A percentile compares a stretch with the other conserved stretches of the same genome.
Conservation (phyloP, 2,329 filamentous ascomycete species). For the Trematosphaeria pertusa region DNA sequence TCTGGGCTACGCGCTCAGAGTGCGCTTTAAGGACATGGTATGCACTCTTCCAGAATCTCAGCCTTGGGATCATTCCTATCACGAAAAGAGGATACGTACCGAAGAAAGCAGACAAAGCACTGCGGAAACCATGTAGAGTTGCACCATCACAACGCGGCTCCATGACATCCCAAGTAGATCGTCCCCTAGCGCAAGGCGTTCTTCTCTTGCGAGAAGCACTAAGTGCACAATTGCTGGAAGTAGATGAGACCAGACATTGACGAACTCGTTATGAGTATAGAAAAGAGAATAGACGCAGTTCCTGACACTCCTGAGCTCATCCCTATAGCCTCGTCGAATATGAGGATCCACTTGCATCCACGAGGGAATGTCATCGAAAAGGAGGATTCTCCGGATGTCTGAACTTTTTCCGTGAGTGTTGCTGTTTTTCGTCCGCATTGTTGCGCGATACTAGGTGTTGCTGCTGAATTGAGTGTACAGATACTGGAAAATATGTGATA, state of each 20-base stretch:
- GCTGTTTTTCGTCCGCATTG: too few relatives aligned
- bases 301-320: neutral
- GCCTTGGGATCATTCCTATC: neutral
- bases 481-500: too few relatives aligned
- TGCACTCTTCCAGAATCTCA: neutral
- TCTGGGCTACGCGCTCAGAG: constrained; percentile 6
- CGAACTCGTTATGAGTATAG: constrained; percentile 8
- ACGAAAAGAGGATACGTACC: constrained; percentile 4
- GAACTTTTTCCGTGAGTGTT: too few relatives aligned
- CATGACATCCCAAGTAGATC: neutral
- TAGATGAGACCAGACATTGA: constrained; percentile 10
- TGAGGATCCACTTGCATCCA: constrained; percentile 10
- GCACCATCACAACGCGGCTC: neutral
- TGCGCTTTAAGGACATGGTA: constrained; percentile 12
- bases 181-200: neutral
- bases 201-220: neutral
- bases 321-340: constrained; percentile 6
- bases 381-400: too few relatives aligned
- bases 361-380: constrained; percentile 3
- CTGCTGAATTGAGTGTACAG: too few relatives aligned
- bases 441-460: too few relatives aligned
- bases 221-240: neutral
- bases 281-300: constrained; percentile 6
- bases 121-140: neutral
- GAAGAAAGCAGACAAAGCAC: constrained; percentile 1